Evolutionary conservation across 805 yeast species (phyloP).

Genomic region (Scheffersomyces amazonensis): DNA sequence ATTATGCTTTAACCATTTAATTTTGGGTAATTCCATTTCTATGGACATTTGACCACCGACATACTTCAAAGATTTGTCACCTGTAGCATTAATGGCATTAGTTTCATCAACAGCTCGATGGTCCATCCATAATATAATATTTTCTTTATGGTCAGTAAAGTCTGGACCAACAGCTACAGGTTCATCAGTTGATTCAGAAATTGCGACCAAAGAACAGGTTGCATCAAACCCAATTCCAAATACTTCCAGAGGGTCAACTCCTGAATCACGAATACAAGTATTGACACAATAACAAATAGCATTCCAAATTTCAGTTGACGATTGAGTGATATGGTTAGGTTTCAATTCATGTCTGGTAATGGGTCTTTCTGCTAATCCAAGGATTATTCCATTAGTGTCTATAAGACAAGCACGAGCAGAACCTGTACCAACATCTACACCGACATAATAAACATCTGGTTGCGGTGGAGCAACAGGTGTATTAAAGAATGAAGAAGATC

Average conservation of each 20-base stretch:
- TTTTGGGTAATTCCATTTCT: conserved; percentile 97
- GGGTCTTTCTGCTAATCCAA: conserved; percentile 75
- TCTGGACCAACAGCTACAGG: conserved; percentile 94
- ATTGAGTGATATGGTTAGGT: conserved; percentile 77
- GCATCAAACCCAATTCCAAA: conserved; percentile 96
- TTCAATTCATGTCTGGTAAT: conserved; percentile 74
- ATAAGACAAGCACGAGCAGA: conserved; percentile 94
- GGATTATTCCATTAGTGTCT: conserved; percentile 76
- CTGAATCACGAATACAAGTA: conserved; percentile 69
- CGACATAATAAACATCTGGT: conserved; percentile 59
- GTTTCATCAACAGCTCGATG: conserved; percentile 90
- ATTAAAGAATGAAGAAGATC: conserved; percentile 39
- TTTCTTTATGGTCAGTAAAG: conserved; percentile 66
- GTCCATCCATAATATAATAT: conserved; percentile 97
- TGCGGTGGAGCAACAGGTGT: conserved; percentile 37
- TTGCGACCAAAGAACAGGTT: conserved; percentile 89
- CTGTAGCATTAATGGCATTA: conserved; percentile 72
- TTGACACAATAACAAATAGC: conserved; percentile 81
- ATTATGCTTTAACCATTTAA: conserved; percentile 91
- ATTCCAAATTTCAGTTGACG: conserved; percentile 89
- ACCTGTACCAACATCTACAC: conserved; percentile 97
- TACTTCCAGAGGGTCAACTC: conserved; percentile 63
- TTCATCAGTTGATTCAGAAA: conserved; percentile 58
- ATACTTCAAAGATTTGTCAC: conserved; percentile 76
- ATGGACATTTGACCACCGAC: conserved; percentile 98